Percentiles rank a stretch among this genome's conserved stretches.
These are phyloP conservation scores for Rhododendron molle DNA, from an alignment of 148 eudicot species.

Conservation along the genomic window DNA sequence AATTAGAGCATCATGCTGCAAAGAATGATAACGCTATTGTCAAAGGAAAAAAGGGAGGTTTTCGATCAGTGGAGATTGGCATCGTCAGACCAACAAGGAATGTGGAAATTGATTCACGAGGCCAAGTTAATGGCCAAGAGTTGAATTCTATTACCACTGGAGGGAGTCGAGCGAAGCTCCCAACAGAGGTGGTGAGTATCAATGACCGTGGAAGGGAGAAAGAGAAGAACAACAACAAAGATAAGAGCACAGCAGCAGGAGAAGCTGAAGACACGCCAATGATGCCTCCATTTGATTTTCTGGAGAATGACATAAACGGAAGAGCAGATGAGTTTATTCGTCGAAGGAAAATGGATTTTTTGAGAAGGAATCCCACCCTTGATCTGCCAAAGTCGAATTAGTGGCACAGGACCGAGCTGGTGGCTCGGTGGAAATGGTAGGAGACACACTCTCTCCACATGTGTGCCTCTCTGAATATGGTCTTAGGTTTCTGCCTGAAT, in stretches of 20 bases:
- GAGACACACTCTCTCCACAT: background rate
- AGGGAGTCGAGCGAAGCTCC: background rate
- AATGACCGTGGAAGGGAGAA: too few species aligned
- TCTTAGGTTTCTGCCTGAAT: background rate
- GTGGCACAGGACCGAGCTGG: background rate
- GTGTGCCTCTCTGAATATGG: background rate
- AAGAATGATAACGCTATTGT: background rate
- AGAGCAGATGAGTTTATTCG: conserved; percentile 25
- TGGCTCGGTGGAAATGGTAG: background rate
- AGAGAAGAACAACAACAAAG: background rate
- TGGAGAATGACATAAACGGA: conserved; percentile 22
- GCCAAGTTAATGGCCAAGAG: background rate
- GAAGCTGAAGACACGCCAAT: background rate
- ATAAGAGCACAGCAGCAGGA: background rate
- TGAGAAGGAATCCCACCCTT: conserved; percentile 1
- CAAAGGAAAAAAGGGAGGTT: background rate
- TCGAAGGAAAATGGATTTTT: conserved; percentile 1
- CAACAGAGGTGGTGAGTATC: background rate
- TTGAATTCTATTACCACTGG: background rate
- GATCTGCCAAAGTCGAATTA: background rate
- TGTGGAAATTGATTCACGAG: background rate
- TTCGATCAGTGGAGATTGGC: background rate
- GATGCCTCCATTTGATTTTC: background rate
- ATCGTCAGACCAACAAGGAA: background rate
- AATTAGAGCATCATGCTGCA: background rate